Conservation (phyloP, 306 rosid species). For the Cucurbita argyrosperma region DNA sequence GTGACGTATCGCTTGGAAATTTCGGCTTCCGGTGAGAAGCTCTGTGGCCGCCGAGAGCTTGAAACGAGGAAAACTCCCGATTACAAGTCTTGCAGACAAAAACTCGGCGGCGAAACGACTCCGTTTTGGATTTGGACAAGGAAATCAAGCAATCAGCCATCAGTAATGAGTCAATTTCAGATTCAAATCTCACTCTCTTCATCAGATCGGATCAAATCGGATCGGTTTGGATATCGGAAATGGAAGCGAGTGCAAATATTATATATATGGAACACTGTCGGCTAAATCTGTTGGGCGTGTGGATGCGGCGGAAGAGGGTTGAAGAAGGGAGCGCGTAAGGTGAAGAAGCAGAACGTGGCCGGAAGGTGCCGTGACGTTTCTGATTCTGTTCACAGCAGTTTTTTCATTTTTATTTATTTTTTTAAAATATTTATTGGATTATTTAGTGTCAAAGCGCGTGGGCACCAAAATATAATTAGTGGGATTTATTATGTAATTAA, state of each 20-base stretch:
- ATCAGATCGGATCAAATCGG: neutral
- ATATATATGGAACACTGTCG: neutral
- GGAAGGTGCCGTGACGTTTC: neutral
- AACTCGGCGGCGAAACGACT: neutral
- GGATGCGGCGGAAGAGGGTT: neutral
- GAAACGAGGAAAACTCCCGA: slow-evolving; percentile 46
- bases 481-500: too few relatives aligned
- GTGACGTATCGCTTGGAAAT: slow-evolving; percentile 2
- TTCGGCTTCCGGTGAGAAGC: slow-evolving; percentile 68
- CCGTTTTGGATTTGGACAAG: slow-evolving; percentile 23
- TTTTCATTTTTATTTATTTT: neutral
- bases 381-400: neutral
- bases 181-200: slow-evolving; percentile 42
- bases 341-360: neutral
- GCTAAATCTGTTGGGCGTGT: neutral
- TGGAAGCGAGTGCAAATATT: neutral
- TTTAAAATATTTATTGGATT: neutral
- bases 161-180: neutral
- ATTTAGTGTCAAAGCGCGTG: neutral
- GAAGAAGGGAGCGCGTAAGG: neutral
- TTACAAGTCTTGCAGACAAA: slow-evolving; percentile 63
- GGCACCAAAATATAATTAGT: neutral
- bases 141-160: slow-evolving; percentile 37
- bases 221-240: neutral
- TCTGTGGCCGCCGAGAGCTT: slow-evolving; percentile 85